These are phyloP conservation scores for Coemansia sp. DNA, from an alignment of 192 early-diverging fungal genomes.

Conservation along the genomic window DNA sequence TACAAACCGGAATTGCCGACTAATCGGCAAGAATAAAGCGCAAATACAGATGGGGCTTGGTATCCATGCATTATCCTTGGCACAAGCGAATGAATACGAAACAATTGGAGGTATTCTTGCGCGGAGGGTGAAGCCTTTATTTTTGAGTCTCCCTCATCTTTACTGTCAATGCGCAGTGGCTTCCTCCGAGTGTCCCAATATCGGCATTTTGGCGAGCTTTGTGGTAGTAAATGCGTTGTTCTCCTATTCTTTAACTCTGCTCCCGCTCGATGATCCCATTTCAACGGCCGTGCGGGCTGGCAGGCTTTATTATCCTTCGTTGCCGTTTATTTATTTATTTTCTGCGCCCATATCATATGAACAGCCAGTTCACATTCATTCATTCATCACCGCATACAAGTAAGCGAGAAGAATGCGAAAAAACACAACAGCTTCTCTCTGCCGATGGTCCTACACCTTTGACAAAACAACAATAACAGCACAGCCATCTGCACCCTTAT, in stretches of 20 bases:
- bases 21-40: background rate
- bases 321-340: background rate
- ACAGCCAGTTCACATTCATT: background rate
- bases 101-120: background rate
- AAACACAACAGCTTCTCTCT: background rate
- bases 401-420: background rate
- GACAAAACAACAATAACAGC: background rate
- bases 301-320: background rate
- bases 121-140: background rate
- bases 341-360: background rate
- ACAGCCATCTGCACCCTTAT: background rate
- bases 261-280: slow-evolving; percentile 1
- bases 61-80: background rate
- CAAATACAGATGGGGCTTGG: background rate
- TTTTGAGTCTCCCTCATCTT: background rate
- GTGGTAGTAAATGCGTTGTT: background rate
- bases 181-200: background rate
- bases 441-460: too few species aligned
- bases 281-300: background rate
- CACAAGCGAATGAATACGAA: background rate
- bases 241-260: background rate
- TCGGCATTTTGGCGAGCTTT: background rate
- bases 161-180: slow-evolving; percentile 9
- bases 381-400: background rate
- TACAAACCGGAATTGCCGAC: background rate